Evolutionary conservation across 2,329 filamentous ascomycete genomes (phyloP).

Genomic region (Colletotrichum limetticola): DNA sequence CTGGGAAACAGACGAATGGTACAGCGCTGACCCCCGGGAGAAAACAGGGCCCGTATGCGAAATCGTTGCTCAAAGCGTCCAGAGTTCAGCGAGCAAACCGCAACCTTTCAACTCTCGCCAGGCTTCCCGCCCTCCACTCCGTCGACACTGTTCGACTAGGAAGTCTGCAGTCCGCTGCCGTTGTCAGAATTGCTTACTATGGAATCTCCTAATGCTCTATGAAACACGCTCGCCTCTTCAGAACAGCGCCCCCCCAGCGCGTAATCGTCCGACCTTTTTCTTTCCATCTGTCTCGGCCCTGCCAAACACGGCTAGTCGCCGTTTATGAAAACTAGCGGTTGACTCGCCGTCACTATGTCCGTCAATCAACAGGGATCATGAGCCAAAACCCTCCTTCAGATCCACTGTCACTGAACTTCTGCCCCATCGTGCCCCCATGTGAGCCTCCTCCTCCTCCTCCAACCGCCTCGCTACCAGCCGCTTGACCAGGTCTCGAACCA

Average conservation of each 20-base stretch:
- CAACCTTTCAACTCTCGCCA: background rate
- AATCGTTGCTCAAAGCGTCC: background rate
- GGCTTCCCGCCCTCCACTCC: background rate
- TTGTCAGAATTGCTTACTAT: conserved; percentile 22
- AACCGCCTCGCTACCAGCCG: conserved; percentile 19
- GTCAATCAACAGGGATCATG: background rate
- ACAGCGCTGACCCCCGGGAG: conserved; percentile 5
- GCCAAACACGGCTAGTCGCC: conserved; percentile 33
- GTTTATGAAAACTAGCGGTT: conserved; percentile 14
- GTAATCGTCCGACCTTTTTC: conserved; percentile 31
- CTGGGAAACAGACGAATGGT: conserved; percentile 16
- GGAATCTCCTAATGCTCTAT: conserved; percentile 23
- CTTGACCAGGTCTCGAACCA: conserved; percentile 21
- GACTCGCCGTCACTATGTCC: conserved; percentile 16
- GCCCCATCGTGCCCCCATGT: background rate
- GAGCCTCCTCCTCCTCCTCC: background rate
- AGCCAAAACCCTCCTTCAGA: conserved; percentile 14
- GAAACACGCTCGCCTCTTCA: conserved; percentile 30
- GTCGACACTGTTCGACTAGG: background rate
- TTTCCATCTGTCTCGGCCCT: conserved; percentile 18
- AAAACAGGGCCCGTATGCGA: background rate
- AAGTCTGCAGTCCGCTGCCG: conserved; percentile 1
- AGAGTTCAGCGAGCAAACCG: background rate
- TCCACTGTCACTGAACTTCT: background rate
- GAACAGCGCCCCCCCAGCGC: conserved; percentile 18